phyloP scores from a whole-genome alignment of 139 green algal genomes.

The Chlamydomonas eustigma region DNA sequence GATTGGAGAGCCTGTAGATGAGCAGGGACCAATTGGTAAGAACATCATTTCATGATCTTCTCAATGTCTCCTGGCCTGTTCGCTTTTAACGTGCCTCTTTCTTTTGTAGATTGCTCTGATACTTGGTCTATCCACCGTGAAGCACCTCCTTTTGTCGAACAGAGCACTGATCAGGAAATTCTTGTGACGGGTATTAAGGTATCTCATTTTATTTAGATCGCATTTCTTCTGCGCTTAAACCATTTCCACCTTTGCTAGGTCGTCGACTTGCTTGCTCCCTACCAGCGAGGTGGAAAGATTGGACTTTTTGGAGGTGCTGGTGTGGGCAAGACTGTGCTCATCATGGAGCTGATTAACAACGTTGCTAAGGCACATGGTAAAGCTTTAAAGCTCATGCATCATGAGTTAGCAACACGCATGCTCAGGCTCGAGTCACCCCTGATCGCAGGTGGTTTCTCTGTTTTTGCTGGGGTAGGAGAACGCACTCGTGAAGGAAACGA shows the following conservation, averaged over 20 bases:
- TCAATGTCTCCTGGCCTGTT: background rate
- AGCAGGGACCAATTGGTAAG: constrained; percentile 90
- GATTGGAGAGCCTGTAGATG: constrained; percentile 98
- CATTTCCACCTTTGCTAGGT: constrained; percentile 63
- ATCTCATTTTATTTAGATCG: no score
- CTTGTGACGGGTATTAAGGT: constrained; percentile 99
- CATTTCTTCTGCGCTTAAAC: no score
- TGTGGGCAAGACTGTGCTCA: constrained; percentile 99
- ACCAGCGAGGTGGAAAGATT: constrained; percentile 99
- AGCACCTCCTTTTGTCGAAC: constrained; percentile 90
- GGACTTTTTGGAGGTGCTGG: constrained; percentile 97
- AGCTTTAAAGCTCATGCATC: no score
- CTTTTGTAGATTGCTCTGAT: constrained; percentile 68
- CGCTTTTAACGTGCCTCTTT: background rate
- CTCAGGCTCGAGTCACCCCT: background rate
- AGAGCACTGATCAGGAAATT: constrained; percentile 96
- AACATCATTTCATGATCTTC: background rate
- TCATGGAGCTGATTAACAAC: constrained; percentile 99
- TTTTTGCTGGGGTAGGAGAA: constrained; percentile 99
- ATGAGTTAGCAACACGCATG: no score
- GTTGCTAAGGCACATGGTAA: constrained; percentile 97
- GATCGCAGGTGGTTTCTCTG: constrained; percentile 95
- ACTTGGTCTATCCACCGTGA: constrained; percentile 93
- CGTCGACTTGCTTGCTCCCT: constrained; percentile 97
- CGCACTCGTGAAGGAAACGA: constrained; percentile 99